A percentile compares a stretch with the other conserved stretches of the same genome.
Conservation (phyloP, 2,329 filamentous ascomycete species). For the Clarireedia homoeocarpa region DNA sequence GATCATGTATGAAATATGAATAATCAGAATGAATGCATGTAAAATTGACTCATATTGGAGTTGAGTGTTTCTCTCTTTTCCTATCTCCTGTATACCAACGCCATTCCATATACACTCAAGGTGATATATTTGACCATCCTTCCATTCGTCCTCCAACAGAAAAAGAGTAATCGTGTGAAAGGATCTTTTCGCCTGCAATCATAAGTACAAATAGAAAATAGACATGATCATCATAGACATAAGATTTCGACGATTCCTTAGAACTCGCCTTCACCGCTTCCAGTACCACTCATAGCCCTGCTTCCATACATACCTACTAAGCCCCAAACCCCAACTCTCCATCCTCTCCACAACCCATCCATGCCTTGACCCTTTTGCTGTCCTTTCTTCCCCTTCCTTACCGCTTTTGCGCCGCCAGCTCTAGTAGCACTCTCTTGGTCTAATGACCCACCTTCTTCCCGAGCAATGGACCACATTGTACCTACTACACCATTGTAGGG, state of each 20-base stretch:
- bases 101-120: not conserved
- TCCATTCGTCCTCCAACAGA: not conserved
- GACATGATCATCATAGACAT: not conserved
- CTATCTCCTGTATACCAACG: not conserved
- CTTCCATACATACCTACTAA: conserved; percentile 46
- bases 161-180: not conserved
- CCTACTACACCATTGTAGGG: conserved; percentile 81
- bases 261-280: conserved; percentile 26
- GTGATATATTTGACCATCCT: not conserved
- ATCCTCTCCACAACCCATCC: conserved; percentile 48
- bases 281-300: conserved; percentile 25
- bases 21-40: too few relatives aligned
- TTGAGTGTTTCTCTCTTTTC: not conserved
- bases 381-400: conserved; percentile 13
- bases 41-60: not conserved
- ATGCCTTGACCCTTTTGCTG: conserved; percentile 42
- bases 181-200: not conserved
- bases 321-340: conserved; percentile 50
- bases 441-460: conserved; percentile 68
- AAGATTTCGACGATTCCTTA: conserved; percentile 6
- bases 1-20: too few relatives aligned
- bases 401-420: not conserved
- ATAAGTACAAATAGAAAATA: not conserved
- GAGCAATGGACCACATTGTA: conserved; percentile 80
- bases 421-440: not conserved